Base-by-base conservation (phyloP, 805 yeast genomes). In the Ogataea henricii region DNA sequence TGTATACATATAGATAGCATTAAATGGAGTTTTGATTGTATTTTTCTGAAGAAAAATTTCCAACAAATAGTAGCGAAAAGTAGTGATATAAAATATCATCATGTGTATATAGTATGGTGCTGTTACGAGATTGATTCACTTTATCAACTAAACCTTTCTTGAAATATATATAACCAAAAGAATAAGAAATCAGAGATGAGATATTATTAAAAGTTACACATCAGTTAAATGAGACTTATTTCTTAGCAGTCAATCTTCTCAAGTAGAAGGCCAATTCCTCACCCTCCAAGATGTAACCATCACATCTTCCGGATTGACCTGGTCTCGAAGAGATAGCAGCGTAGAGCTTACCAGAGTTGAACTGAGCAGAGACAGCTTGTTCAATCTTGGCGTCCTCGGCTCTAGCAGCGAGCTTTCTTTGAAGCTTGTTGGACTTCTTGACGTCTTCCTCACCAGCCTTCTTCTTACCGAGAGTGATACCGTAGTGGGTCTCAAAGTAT, bases 241-340 rank as follows among this genome's bases (percentile, higher is more conserved):
- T 94, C 91, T 94, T 92, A 76, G 97, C 95, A 77, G 96, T 85
- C 80, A 94, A 83, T 89, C 96, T 92, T 87, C 96, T 90, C 78
- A 94, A 86, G 96, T 94, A 94, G 96, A 94, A 94, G 77, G 98
- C 98, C 79, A 94, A 89, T 83, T 94, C 99, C 77, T 94, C 99
- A 81, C 99, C 99, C 85, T 94, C 99, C 77, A 94, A 88, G 81
- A 94, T 87, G 95, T 94, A 94, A 81, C 99, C 99, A 77, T 94
- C 99, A 81, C 90, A 86, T 83, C 99, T 95, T 79, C 99, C 99
- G 65, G 96, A 87, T 85, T 94, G 99, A 79, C 99, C 99, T 77
- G 99, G 99, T 85, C 99, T 90, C 52, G 99, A 94, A 64, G 99
- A 90, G 74, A 94, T 89, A 76, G 82, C 83, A 77, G 99, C 99